These are phyloP conservation scores for Blastobotrys illinoisensis DNA, from an alignment of 1,139 yeast genomes.

Conservation along the genomic window DNA sequence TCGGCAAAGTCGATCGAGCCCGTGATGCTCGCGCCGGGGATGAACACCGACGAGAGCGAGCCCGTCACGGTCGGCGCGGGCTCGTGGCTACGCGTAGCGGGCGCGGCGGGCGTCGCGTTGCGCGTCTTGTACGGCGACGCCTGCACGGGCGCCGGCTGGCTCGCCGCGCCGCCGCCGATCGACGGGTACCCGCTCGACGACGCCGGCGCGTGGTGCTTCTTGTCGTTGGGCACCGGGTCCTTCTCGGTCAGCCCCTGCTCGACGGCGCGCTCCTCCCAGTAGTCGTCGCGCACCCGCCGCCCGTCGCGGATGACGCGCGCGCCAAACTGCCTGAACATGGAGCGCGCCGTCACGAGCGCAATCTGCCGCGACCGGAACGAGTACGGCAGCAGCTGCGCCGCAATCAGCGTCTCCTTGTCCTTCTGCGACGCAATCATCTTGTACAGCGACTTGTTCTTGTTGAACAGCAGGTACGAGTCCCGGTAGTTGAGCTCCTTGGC, in stretches of 20 bases:
- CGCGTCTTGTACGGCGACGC: slow-evolving; percentile 3
- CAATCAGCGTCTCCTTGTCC: slow-evolving; percentile 57
- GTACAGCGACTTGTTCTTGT: slow-evolving; percentile 52
- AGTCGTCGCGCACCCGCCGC: slow-evolving; percentile 64
- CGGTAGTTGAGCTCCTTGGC: slow-evolving; percentile 60
- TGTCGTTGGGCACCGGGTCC: slow-evolving; percentile 37
- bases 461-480: slow-evolving; percentile 60
- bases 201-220: slow-evolving; percentile 3
- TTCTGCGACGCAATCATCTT: slow-evolving; percentile 53
- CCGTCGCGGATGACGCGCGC: slow-evolving; percentile 61
- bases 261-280: slow-evolving; percentile 66
- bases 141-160: slow-evolving; percentile 4
- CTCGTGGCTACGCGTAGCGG: not conserved
- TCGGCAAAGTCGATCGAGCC: slow-evolving; percentile 30
- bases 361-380: slow-evolving; percentile 64
- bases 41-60: slow-evolving; percentile 12
- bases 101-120: slow-evolving; percentile 5
- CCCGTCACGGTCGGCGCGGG: no score
- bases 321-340: slow-evolving; percentile 68
- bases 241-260: slow-evolving; percentile 50
- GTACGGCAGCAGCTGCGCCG: slow-evolving; percentile 50
- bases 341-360: slow-evolving; percentile 55
- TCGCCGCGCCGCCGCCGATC: slow-evolving; percentile 7
- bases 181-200: not conserved
- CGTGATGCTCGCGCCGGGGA: slow-evolving; percentile 29